Percentiles rank a stretch among this genome's conserved stretches.
These are phyloP conservation scores for Bodo saltans DNA, from an alignment of 78 protist genomes.

Conservation along the genomic window DNA sequence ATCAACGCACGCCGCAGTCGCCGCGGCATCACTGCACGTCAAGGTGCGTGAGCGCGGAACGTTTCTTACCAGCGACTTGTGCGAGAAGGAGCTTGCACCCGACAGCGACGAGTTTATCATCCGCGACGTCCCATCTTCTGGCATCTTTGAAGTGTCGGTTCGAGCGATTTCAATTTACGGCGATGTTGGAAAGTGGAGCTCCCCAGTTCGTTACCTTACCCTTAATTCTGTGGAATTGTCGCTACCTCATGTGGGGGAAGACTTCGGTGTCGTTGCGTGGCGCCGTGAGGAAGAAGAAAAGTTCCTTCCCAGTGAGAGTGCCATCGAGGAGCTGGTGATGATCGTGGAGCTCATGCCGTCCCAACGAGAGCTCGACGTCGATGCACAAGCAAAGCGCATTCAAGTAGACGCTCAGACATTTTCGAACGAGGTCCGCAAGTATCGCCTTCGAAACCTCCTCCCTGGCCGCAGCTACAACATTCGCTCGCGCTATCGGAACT, in stretches of 20 bases:
- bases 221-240: not conserved
- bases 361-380: not conserved
- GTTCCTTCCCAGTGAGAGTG: not conserved
- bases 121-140: not conserved
- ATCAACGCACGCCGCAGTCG: not conserved
- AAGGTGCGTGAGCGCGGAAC: not conserved
- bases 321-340: not conserved
- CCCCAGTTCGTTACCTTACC: not conserved
- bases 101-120: not conserved
- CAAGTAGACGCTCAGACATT: not conserved
- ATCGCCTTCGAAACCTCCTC: not conserved
- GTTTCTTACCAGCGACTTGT: not conserved
- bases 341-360: not conserved
- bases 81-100: slow-evolving; percentile 9
- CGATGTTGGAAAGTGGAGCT: slow-evolving; percentile 1
- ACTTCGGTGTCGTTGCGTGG: not conserved
- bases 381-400: not conserved
- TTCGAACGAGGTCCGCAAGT: not conserved
- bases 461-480: slow-evolving; percentile 15
- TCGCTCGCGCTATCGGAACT: not conserved
- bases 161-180: not conserved
- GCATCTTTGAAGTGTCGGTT: not conserved
- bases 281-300: not conserved
- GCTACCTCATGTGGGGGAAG: not conserved
- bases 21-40: not conserved